Evolutionary conservation across 805 yeast genomes (phyloP).

Genomic region (Candida insectalens): DNA sequence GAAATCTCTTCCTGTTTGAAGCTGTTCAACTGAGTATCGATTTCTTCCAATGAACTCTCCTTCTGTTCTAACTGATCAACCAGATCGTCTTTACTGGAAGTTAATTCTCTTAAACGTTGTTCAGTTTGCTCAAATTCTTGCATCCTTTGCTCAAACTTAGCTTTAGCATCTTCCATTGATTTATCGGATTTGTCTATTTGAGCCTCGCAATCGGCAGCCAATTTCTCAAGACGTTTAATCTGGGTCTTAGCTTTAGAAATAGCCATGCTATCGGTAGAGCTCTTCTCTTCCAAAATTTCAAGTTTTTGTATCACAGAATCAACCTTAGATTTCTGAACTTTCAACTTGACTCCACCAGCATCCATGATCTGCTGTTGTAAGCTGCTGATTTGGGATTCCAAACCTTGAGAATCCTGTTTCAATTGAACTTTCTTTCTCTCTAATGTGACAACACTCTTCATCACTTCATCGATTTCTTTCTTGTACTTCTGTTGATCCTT

Average conservation of each 20-base stretch:
- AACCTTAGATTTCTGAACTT: conserved; percentile 73
- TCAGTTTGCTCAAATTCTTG: conserved; percentile 24
- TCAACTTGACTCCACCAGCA: conserved; percentile 81
- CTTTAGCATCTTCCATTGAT: conserved; percentile 27
- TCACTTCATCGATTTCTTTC: conserved; percentile 13
- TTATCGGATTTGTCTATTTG: conserved; percentile 32
- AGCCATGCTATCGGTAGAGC: conserved; percentile 46
- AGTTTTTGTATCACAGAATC: conserved; percentile 62
- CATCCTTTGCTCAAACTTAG: conserved; percentile 17
- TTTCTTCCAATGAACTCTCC: conserved; percentile 31
- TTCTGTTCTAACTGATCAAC: conserved; percentile 31
- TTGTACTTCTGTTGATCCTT: conserved; percentile 22
- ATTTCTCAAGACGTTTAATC: conserved; percentile 41
- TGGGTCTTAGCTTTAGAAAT: conserved; percentile 58
- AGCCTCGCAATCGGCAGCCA: conserved; percentile 32
- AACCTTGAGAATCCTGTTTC: conserved; percentile 42
- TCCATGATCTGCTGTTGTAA: conserved; percentile 76
- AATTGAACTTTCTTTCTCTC: conserved; percentile 26
- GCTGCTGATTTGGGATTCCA: conserved; percentile 44
- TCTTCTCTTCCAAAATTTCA: conserved; percentile 46
- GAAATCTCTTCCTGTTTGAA: conserved; percentile 61
- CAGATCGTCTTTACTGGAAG: conserved; percentile 26
- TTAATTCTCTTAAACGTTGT: conserved; percentile 20
- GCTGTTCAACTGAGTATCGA: conserved; percentile 37
- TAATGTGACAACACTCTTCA: conserved; percentile 26